Base-by-base conservation (phyloP, 2,329 filamentous ascomycete species). In the Colletotrichum tofieldiae region DNA sequence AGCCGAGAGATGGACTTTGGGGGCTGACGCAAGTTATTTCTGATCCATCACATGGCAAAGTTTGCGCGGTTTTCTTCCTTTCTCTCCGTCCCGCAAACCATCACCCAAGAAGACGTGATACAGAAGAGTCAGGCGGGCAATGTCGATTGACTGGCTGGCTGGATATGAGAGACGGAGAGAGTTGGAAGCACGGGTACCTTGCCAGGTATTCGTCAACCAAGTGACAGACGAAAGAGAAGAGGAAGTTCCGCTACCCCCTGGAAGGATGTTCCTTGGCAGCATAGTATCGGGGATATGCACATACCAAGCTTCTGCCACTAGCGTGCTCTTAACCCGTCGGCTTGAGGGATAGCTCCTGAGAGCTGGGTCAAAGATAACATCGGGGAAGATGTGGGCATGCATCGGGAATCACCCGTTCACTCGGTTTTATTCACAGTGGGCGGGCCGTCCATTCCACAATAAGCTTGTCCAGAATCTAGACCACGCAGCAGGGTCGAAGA, bases 41-140 rank as follows among this genome's bases (percentile, higher is more conserved):
- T 35, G 32, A 39, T 58, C 39, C 59, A 64, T 64, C 65, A 64
- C 59, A 65, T 37, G 55, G 55, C 56, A 32, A 32, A 43, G 39
- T 18, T 41, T 58, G 55, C 9, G 51, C 29, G 18, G 5, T 20
- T n/a, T 18, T 35, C 51, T 29, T 32, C 32, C 26, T 29, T 54
- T 43, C 41, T 43, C 47, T 23, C 12, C 29, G 18, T 23, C 35
- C 54, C 16, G 54, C 32, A 37, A 23, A 23, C 14, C 2, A 51
- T 11, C 23, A 20, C 16, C 26, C 11, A 18, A 9, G 26, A 39
- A 39, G 3, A 39, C 35, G 32, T n/a, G 14, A 39, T 20, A 4
- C 52, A 56, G 5, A 37, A 56, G 20, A 39, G 20, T 32, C 41
- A 18, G 43, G 14, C 18, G 29, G 51, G 29, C 14, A 8, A 26